Conservation (phyloP, 2,329 filamentous ascomycete species). For the Uncinocarpus reesii region DNA sequence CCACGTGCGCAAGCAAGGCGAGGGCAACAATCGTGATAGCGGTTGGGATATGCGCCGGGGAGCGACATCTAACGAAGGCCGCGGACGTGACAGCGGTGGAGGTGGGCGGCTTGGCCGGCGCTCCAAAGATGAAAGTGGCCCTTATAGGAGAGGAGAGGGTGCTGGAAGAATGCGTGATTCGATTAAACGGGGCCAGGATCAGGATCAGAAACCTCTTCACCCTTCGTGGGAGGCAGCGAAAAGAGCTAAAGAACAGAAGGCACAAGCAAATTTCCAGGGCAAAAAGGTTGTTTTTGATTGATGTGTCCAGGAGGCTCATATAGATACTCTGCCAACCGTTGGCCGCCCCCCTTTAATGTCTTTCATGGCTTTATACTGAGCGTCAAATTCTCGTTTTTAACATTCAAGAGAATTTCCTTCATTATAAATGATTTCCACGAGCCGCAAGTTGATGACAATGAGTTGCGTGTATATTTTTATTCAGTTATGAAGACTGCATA, state of each 20-base stretch:
- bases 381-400: no score
- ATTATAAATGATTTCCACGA: no score
- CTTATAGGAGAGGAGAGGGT: neutral
- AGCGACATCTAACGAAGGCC: slow-evolving; percentile 33
- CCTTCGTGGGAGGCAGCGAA: slow-evolving; percentile 56
- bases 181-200: neutral
- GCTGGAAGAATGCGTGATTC: slow-evolving; percentile 5
- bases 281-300: slow-evolving; percentile 56
- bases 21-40: slow-evolving; percentile 34
- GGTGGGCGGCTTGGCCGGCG: slow-evolving; percentile 17
- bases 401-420: no score
- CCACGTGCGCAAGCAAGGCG: slow-evolving; percentile 41
- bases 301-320: neutral
- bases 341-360: neutral
- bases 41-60: slow-evolving; percentile 52
- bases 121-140: neutral
- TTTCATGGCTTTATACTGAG: neutral
- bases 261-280: slow-evolving; percentile 44
- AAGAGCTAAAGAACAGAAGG: slow-evolving; percentile 45
- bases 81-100: slow-evolving; percentile 21
- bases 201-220: slow-evolving; percentile 47
- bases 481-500: no score
- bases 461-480: no score
- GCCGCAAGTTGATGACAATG: no score
- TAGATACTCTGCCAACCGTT: neutral